These are phyloP conservation scores for Eremochloa ophiuroides DNA, from an alignment of 176 grass and related monocot species.

Conservation along the genomic window DNA sequence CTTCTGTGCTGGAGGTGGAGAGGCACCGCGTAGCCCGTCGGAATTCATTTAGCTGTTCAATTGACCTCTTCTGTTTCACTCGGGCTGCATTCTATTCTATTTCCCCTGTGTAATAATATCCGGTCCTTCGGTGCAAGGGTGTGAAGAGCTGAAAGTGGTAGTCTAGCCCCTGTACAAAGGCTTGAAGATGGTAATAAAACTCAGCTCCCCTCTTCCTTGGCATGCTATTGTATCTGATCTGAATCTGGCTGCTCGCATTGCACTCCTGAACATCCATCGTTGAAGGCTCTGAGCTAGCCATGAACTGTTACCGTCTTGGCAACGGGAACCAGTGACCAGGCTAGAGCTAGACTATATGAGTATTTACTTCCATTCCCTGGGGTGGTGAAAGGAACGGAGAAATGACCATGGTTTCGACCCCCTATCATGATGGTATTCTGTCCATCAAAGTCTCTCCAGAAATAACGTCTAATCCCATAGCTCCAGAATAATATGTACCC, in stretches of 20 bases:
- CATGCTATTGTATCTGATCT: conserved; percentile 8
- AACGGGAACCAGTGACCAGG: not conserved
- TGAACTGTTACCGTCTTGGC: not conserved
- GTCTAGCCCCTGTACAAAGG: conserved; percentile 51
- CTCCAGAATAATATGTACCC: not conserved
- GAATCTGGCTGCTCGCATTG: not conserved
- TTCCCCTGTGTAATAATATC: conserved; percentile 40
- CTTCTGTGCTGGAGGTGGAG: conserved; percentile 1
- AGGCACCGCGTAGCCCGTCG: conserved; percentile 14
- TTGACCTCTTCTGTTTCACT: not conserved
- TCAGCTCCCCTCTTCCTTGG: conserved; percentile 36
- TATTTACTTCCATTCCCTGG: not conserved
- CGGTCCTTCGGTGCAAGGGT: conserved; percentile 16
- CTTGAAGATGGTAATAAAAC: conserved; percentile 46
- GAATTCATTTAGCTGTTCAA: conserved; percentile 40
- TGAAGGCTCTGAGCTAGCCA: not conserved
- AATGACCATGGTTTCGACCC: not conserved
- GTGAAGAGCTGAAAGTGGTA: conserved; percentile 34
- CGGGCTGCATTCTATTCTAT: conserved; percentile 31
- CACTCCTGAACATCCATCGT: not conserved
- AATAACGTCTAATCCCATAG: not conserved
- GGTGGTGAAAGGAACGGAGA: not conserved
- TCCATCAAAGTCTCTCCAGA: not conserved
- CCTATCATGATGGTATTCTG: not conserved
- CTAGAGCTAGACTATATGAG: not conserved